A percentile compares a stretch with the other conserved stretches of the same genome.
phyloP scores from a whole-genome alignment of 129 eudicot species.

The Scalesia atractyloides region DNA sequence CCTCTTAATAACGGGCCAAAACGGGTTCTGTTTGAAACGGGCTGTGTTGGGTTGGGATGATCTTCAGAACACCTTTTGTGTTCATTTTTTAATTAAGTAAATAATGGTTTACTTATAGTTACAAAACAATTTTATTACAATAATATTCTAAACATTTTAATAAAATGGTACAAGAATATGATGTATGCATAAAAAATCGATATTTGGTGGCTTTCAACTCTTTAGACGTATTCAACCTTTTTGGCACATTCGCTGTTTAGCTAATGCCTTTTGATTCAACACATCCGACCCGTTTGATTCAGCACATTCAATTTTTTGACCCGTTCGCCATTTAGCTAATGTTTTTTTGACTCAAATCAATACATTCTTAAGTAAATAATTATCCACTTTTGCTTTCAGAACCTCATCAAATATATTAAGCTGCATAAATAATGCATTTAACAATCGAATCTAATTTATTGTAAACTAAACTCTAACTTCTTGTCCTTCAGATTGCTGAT shows the following conservation, averaged over 20 bases:
- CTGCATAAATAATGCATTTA: background rate
- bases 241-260: background rate
- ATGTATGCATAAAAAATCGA: background rate
- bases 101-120: background rate
- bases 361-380: background rate
- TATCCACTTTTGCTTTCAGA: background rate
- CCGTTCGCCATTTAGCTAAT: too few relatives aligned
- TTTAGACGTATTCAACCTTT: background rate
- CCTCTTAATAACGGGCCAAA: constrained; percentile 1
- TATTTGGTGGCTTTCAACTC: background rate
- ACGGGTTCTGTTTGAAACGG: background rate
- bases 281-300: background rate
- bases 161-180: background rate
- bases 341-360: background rate
- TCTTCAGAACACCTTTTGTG: background rate
- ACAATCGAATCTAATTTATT: background rate
- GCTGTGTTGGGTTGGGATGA: background rate
- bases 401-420: background rate
- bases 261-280: background rate
- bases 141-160: background rate
- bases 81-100: background rate
- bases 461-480: constrained; percentile 9
- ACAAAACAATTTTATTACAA: background rate
- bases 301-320: too few relatives aligned
- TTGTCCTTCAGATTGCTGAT: constrained; percentile 60